A percentile compares a stretch with the other conserved stretches of the same genome.
phyloP scores from a whole-genome alignment of 2,329 filamentous ascomycete species.

The Trichoderma lentiforme region DNA sequence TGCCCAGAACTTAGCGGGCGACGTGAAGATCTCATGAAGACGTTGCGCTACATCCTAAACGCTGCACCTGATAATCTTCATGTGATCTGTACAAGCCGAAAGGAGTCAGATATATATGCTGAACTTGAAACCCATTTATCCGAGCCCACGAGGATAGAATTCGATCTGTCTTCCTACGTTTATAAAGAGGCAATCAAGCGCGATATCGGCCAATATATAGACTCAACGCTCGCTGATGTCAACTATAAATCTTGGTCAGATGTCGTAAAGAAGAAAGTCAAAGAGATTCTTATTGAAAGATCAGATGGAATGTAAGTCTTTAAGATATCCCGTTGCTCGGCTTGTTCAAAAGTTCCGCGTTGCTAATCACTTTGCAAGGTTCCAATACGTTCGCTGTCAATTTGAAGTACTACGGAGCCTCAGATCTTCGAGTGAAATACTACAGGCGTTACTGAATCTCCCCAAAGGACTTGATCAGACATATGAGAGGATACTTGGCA shows the following conservation, averaged over 20 bases:
- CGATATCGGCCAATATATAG: constrained; percentile 1
- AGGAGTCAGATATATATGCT: background rate
- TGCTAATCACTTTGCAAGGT: background rate
- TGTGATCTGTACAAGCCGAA: constrained; percentile 14
- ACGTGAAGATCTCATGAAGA: background rate
- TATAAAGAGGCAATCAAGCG: background rate
- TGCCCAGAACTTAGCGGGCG: background rate
- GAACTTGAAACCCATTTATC: background rate
- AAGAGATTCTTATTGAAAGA: background rate
- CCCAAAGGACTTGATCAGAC: constrained; percentile 12
- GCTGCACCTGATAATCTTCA: constrained; percentile 1
- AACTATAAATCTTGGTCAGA: background rate
- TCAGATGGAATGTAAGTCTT: constrained; percentile 14
- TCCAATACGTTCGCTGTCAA: constrained; percentile 6
- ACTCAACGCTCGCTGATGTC: background rate
- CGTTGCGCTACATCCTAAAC: background rate
- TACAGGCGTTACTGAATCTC: background rate
- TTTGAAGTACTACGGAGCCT: background rate
- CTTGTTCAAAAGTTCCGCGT: no score
- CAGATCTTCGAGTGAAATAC: background rate
- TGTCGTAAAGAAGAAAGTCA: background rate
- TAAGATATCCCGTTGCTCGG: rapidly evolving
- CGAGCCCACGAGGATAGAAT: background rate
- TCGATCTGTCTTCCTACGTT: background rate
- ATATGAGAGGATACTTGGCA: constrained; percentile 8